Evolutionary conservation across 805 yeast species (phyloP).

Genomic region (Candida broadrunensis): DNA sequence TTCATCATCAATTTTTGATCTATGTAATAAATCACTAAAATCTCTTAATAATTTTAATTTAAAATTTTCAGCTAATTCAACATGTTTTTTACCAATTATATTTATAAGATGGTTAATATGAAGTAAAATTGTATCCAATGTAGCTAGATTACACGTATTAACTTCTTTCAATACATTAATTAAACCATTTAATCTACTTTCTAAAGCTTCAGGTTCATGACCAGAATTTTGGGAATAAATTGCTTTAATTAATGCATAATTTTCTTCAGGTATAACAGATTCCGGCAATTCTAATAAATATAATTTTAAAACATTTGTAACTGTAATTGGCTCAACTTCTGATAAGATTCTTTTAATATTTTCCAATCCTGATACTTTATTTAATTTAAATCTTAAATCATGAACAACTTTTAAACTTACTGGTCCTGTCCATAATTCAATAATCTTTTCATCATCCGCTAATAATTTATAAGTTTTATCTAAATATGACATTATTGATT

Average conservation of each 20-base stretch:
- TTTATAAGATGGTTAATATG: slow-evolving; percentile 65
- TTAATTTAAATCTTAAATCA: slow-evolving; percentile 53
- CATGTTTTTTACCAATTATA: slow-evolving; percentile 41
- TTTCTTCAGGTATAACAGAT: slow-evolving; percentile 61
- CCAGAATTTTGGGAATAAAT: slow-evolving; percentile 49
- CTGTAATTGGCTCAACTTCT: slow-evolving; percentile 50
- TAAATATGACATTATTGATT: slow-evolving; percentile 61
- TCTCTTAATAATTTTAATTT: slow-evolving; percentile 59
- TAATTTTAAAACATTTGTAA: slow-evolving; percentile 67
- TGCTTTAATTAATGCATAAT: slow-evolving; percentile 66
- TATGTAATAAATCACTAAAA: slow-evolving; percentile 58
- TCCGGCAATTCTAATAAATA: slow-evolving; percentile 80
- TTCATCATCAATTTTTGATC: slow-evolving; percentile 40
- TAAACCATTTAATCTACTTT: slow-evolving; percentile 55
- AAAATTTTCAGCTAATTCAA: slow-evolving; percentile 28
- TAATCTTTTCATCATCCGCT: slow-evolving; percentile 64
- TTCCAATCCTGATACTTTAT: slow-evolving; percentile 27
- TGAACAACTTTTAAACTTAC: slow-evolving; percentile 63
- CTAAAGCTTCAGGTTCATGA: slow-evolving; percentile 38
- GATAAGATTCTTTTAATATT: slow-evolving; percentile 32
- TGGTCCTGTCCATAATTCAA: slow-evolving; percentile 64
- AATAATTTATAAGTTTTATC: slow-evolving; percentile 70
- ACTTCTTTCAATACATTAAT: slow-evolving; percentile 65
- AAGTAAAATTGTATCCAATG: slow-evolving; percentile 74
- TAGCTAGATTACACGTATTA: slow-evolving; percentile 70